Evolutionary conservation across 441 rosid genomes (phyloP).

Genomic region (Brassica hybrid): DNA sequence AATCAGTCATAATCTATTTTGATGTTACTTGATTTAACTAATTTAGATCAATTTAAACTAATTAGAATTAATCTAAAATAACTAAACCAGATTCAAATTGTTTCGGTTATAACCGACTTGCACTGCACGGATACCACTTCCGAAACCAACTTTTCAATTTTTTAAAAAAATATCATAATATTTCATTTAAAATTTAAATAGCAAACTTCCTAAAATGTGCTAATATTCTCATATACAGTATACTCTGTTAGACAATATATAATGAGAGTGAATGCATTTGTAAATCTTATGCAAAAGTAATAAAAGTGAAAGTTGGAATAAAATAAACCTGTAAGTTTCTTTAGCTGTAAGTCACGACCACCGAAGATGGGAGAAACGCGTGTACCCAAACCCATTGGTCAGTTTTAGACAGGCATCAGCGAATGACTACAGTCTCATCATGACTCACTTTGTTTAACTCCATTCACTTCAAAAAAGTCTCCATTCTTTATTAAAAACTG

Average conservation of each 20-base stretch:
- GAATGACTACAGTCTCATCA: constrained; percentile 27
- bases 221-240: not conserved
- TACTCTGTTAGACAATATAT: not conserved
- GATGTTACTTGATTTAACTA: too few species aligned
- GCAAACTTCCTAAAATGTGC: not conserved
- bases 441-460: constrained; percentile 32
- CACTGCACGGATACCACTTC: too few species aligned
- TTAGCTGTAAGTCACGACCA: constrained; percentile 29
- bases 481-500: not conserved
- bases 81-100: too few species aligned
- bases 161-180: too few species aligned
- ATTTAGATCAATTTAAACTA: too few species aligned
- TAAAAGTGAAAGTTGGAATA: not conserved
- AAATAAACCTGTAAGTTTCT: not conserved
- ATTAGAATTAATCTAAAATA: too few species aligned
- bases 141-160: too few species aligned
- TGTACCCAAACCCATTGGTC: constrained; percentile 36
- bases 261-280: not conserved
- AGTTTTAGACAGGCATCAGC: not conserved
- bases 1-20: too few species aligned
- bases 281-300: constrained; percentile 2
- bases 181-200: not conserved
- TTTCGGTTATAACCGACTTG: too few species aligned
- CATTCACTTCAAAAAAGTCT: constrained; percentile 28
- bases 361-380: constrained; percentile 34